A percentile compares a stretch with the other conserved stretches of the same genome.
These are phyloP conservation scores for Fomitopsis betulina DNA, from an alignment of 1,284 basidiomycete genomes.

Conservation along the genomic window DNA sequence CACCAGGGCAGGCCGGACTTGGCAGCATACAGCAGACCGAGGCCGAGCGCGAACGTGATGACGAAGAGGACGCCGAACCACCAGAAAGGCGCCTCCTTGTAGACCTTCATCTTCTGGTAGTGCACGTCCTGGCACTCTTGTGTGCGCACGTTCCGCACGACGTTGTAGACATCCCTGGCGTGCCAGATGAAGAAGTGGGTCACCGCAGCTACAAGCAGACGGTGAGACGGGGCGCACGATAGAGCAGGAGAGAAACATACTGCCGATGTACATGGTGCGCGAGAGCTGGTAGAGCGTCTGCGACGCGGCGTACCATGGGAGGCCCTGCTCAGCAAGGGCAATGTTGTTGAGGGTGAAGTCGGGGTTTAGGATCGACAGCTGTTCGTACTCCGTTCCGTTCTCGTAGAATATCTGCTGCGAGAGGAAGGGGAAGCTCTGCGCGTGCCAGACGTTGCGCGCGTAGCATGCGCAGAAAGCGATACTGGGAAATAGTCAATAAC, in stretches of 20 bases:
- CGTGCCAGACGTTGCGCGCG: constrained; percentile 3
- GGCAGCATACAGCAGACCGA: not conserved
- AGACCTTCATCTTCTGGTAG: constrained; percentile 6
- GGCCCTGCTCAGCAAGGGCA: constrained; percentile 1
- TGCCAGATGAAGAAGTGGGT: constrained; percentile 47
- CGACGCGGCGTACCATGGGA: constrained; percentile 3
- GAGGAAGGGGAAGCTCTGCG: constrained; percentile 8
- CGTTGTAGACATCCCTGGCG: constrained; percentile 35
- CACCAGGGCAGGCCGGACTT: constrained; percentile 39
- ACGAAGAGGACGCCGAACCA: constrained; percentile 30
- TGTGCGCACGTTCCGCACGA: not conserved
- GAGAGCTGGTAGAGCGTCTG: not conserved
- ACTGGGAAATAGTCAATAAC: not conserved
- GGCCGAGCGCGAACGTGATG: not conserved
- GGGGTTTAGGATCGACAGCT: constrained; percentile 16
- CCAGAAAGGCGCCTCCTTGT: constrained; percentile 36
- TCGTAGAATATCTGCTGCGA: constrained; percentile 10
- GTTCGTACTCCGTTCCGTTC: constrained; percentile 35
- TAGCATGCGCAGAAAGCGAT: constrained; percentile 2
- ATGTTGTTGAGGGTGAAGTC: constrained; percentile 6
- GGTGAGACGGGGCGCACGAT: not conserved
- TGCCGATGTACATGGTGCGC: not conserved
- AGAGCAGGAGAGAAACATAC: not conserved
- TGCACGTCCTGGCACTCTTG: constrained; percentile 1
- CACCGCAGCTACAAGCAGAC: constrained; percentile 9